Evolutionary conservation across 495 filamentous ascomycete genomes (phyloP), one percentile per base, ranked within the genome.

Genomic region (Penicillium manginii): DNA sequence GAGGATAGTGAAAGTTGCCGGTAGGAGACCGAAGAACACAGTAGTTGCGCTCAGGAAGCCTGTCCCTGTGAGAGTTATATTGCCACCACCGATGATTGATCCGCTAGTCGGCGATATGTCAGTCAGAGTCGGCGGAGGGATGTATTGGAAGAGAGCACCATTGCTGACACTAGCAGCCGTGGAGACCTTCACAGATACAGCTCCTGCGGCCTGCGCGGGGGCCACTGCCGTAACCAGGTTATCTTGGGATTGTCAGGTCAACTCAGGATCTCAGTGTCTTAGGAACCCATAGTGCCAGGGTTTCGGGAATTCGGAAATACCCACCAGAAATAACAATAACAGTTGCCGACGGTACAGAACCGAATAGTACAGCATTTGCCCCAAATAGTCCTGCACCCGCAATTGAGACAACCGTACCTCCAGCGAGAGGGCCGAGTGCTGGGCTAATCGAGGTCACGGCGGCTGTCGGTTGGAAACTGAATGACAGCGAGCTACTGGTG

Each of bases 401-500:
- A 17, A 42, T 42, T 3, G 15, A 15, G 14, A 42, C n/a, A 4
- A 42, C 2, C 4, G 6, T 42, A 18, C 39, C 39, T 17, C 40
- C 40, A 19, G 17, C 40, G 7, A 43, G 40, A 3, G 40, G 40
- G 8, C 40, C 40, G 6, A 43, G 7, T 8, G 40, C 40, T 43
- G 40, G 40, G 17, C 4, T 48, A 7, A 55, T 47, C 0, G 53
- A 47, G 39, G 23, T 48, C 22, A 55, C 32, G 5, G 47, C 40
- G 2, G 53, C 40, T 4, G 40, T 7, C 11, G 22, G 7, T 21
- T 48, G 40, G 43, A 47, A 55, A n/a, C 42, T 55, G 23, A 48
- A 55, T 12, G 23, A 47, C 35, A 55, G 43, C 31, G 53, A 47
- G 40, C 43, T 55, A 47, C 48, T 18, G 18, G 31, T 55, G 22